phyloP scores from a whole-genome alignment of 768 basidiomycete species.

The Filobasidium floriforme region DNA sequence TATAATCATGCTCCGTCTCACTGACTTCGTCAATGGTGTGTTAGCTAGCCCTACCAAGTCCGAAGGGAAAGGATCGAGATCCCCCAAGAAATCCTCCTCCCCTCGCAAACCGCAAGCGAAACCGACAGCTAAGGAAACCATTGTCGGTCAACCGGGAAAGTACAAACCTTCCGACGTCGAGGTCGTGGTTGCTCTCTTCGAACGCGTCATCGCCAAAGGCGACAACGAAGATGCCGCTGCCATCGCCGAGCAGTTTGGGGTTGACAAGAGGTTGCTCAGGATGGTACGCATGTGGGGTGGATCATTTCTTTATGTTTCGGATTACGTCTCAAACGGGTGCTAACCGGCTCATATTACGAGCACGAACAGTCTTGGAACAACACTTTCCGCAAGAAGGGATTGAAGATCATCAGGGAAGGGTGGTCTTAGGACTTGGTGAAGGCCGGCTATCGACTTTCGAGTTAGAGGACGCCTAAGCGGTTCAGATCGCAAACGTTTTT shows the following conservation, averaged over 20 bases:
- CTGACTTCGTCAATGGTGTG: too few relatives aligned
- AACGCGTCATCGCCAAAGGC: background rate
- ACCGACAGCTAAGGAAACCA: background rate
- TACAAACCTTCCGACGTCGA: conserved; percentile 6
- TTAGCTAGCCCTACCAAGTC: too few relatives aligned
- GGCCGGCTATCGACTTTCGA: too few relatives aligned
- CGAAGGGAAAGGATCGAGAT: too few relatives aligned
- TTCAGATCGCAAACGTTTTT: too few relatives aligned
- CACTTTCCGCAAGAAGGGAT: background rate
- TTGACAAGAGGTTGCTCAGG: conserved; percentile 5
- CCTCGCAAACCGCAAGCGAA: background rate
- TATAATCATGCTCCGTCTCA: too few relatives aligned
- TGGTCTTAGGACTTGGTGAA: background rate
- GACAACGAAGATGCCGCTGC: background rate
- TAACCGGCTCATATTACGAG: too few relatives aligned
- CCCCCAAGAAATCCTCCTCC: too few relatives aligned
- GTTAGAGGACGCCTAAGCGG: too few relatives aligned
- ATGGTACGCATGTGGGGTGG: too few relatives aligned
- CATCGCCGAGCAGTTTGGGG: background rate
- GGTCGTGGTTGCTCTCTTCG: conserved; percentile 4
- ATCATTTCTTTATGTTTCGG: too few relatives aligned
- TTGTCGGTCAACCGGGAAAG: background rate
- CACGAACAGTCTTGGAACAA: conserved; percentile 1
- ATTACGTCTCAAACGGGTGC: too few relatives aligned
- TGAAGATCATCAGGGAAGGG: background rate